Conservation (phyloP, 805 yeast genomes). For the Alloascoidea africana region DNA sequence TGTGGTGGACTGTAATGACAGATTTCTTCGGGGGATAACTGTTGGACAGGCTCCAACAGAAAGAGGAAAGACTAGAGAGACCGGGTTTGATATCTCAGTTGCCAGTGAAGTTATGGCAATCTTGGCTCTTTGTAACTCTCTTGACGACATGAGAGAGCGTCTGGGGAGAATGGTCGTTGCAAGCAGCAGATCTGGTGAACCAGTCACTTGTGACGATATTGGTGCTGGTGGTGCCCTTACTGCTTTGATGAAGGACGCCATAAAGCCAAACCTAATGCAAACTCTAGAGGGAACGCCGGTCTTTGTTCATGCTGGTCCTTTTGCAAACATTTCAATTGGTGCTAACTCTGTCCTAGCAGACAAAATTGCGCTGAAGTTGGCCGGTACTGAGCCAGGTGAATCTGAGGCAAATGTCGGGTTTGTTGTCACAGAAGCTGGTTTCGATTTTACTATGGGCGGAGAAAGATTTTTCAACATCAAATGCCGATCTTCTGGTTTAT, state of each 20-base stretch:
- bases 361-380: constrained; percentile 78
- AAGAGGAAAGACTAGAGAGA: constrained; percentile 68
- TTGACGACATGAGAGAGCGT: constrained; percentile 75
- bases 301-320: constrained; percentile 95
- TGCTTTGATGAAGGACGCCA: constrained; percentile 88
- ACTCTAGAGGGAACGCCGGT: constrained; percentile 97
- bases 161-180: constrained; percentile 87
- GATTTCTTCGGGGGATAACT: constrained; percentile 78
- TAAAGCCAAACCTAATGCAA: constrained; percentile 95
- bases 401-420: constrained; percentile 37
- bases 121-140: constrained; percentile 64
- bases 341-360: constrained; percentile 93
- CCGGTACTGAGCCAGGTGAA: constrained; percentile 43
- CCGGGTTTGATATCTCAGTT: constrained; percentile 94
- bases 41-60: constrained; percentile 90
- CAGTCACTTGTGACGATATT: constrained; percentile 86
- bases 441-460: constrained; percentile 99
- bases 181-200: constrained; percentile 54
- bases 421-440: constrained; percentile 96
- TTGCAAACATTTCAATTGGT: constrained; percentile 94
- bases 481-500: constrained; percentile 79
- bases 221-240: constrained; percentile 95
- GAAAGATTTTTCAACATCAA: constrained; percentile 93
- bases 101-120: constrained; percentile 97
- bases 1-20: constrained; percentile 89